These are phyloP conservation scores for Nannizziopsis arthrosporioides DNA, from an alignment of 2,329 filamentous ascomycete genomes.

Conservation along the genomic window DNA sequence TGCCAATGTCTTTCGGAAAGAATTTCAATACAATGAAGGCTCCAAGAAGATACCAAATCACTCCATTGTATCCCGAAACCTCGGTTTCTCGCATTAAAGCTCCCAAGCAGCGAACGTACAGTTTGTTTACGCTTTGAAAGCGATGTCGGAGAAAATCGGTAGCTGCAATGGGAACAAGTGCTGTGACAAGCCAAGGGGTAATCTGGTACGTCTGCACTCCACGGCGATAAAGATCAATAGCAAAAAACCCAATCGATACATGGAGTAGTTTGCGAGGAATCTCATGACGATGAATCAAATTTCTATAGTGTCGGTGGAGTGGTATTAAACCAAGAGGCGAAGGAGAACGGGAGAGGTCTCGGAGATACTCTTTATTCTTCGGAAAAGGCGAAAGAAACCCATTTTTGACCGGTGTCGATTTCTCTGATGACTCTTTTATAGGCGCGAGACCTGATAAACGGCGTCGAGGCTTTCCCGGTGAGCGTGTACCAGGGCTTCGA, in stretches of 20 bases:
- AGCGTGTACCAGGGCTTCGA: conserved; percentile 49
- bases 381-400: conserved; percentile 43
- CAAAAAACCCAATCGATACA: conserved; percentile 91
- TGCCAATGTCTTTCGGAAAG: conserved; percentile 85
- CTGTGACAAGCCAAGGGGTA: conserved; percentile 69
- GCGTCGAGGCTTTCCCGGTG: conserved; percentile 30
- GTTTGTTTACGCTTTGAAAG: conserved; percentile 65
- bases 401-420: conserved; percentile 31
- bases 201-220: conserved; percentile 68
- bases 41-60: conserved; percentile 91
- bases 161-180: conserved; percentile 70
- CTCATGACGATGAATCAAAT: conserved; percentile 90
- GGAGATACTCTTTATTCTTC: conserved; percentile 58
- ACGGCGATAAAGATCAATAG: conserved; percentile 69
- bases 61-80: conserved; percentile 86
- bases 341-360: conserved; percentile 79
- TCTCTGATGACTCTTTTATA: conserved; percentile 35
- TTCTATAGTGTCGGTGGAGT: conserved; percentile 83
- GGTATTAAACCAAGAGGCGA: conserved; percentile 90
- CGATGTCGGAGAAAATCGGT: conserved; percentile 75
- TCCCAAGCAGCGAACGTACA: conserved; percentile 76
- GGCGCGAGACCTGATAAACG: conserved; percentile 45
- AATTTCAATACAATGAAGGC: conserved; percentile 75
- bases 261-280: conserved; percentile 88
- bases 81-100: conserved; percentile 96